Percentiles rank a stretch among this genome's conserved stretches.
These are phyloP conservation scores for Gossypium bickii DNA, from an alignment of 345 rosid species.

Conservation along the genomic window DNA sequence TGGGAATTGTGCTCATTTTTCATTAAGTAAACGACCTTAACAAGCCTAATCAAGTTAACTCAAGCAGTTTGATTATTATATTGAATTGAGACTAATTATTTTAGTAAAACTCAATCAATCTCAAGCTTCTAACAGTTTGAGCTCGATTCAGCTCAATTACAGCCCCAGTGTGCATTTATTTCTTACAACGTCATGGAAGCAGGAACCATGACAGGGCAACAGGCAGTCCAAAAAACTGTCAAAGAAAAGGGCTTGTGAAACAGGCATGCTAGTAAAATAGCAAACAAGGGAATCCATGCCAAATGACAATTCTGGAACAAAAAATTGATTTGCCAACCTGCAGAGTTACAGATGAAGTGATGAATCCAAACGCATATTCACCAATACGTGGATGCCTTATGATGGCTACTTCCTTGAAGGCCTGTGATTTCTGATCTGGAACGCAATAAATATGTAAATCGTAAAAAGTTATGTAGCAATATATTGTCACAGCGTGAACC, in stretches of 20 bases:
- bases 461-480: constrained; percentile 6
- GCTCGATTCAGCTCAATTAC: too few relatives aligned
- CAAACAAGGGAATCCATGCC: neutral
- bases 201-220: neutral
- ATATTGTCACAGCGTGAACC: neutral
- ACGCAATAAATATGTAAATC: constrained; percentile 15
- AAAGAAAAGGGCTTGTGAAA: neutral
- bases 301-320: neutral
- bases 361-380: constrained; percentile 98
- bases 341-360: constrained; percentile 76
- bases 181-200: neutral
- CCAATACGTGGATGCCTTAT: constrained; percentile 98
- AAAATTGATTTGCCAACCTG: constrained; percentile 49
- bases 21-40: too few relatives aligned
- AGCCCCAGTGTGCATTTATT: too few relatives aligned
- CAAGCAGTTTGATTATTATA: too few relatives aligned
- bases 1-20: too few relatives aligned
- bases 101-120: too few relatives aligned
- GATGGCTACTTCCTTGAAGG: constrained; percentile 99
- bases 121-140: too few relatives aligned
- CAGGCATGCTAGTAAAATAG: neutral
- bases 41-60: too few relatives aligned
- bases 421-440: constrained; percentile 91
- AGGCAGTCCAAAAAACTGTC: neutral
- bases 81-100: too few relatives aligned